Conservation (phyloP, 208 protist genomes). For the Angomonas ambiguus region DNA sequence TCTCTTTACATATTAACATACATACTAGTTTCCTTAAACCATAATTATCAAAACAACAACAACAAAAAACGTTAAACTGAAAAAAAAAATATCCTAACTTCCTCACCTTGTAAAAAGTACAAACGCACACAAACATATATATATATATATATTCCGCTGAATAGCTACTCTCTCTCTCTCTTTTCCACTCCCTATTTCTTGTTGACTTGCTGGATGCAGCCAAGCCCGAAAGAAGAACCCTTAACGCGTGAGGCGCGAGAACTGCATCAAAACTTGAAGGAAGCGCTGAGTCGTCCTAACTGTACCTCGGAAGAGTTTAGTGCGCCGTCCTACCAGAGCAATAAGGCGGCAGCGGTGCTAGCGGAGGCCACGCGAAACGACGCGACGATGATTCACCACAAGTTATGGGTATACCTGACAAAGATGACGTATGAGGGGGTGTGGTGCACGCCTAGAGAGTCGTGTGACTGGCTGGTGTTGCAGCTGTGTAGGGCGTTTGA, state of each 20-base stretch:
- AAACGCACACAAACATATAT: not conserved
- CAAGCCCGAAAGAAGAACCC: too few species aligned
- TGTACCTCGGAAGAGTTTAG: not conserved
- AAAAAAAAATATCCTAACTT: not conserved
- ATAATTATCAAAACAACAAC: not conserved
- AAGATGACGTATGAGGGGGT: not conserved
- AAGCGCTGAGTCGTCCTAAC: not conserved
- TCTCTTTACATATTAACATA: constrained; percentile 8
- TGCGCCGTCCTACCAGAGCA: not conserved
- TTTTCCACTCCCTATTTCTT: not conserved
- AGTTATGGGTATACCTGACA: not conserved
- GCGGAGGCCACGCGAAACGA: constrained; percentile 7
- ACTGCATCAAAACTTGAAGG: not conserved
- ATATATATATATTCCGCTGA: not conserved
- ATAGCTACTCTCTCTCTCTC: not conserved
- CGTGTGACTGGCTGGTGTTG: constrained; percentile 26
- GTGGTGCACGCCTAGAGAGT: constrained; percentile 30
- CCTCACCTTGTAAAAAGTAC: not conserved
- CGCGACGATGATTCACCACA: not conserved
- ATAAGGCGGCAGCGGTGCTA: not conserved
- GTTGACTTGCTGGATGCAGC: too few species aligned
- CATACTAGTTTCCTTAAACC: not conserved
- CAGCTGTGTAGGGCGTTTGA: constrained; percentile 26
- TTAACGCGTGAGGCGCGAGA: too few species aligned
- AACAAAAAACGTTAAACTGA: not conserved